Base-by-base conservation (phyloP, 495 filamentous ascomycete genomes). In the Penicillium bovifimosum region DNA sequence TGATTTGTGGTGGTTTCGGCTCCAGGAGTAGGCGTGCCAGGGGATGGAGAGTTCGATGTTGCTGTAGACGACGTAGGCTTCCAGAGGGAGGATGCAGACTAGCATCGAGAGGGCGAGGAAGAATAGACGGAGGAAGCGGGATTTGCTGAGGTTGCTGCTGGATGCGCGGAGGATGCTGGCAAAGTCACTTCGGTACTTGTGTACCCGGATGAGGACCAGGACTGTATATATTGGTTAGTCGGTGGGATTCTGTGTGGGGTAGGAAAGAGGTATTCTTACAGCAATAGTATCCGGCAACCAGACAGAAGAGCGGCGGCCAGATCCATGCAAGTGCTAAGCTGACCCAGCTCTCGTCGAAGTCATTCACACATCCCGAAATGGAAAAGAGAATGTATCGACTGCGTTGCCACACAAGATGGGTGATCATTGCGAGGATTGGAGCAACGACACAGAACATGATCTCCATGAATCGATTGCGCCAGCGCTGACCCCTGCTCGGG, bases 111-210 rank as follows among this genome's bases (percentile, higher is more conserved):
- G 59, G n/a, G 86, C 75, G 59, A 96, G 78, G 51, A 84, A 66
- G 64, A 92, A 93, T 31, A 96, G 82, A 47, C 92, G 87, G 33
- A 86, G 59, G 67, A 89, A 91, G 28, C 86, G 79, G 5, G 86
- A 83, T 41, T 82, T 86, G 63, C 64, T 87, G 60, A 74, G 68
- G 43, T 65, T 80, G 50, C 74, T 83, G 52, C 78, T 79, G 24
- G 76, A 72, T 36, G 80, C 72, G 20, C 63, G 65, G n/a, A 91
- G 61, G 44, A 86, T 76, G 9, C 73, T 64, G 1, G 71, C 71
- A 45, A 91, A 87, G 31, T 81, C 66, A 44, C 67, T 76, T 26
- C 84, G 77, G 54, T 96, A 86, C 44, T 76, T 80, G 47, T 77
- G 76, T 46, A 91, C 81, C 13, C 91, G 87, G 42, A 71, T 70